Evolutionary conservation across 768 basidiomycete genomes (phyloP).

Genomic region (Steccherinum ochraceum): DNA sequence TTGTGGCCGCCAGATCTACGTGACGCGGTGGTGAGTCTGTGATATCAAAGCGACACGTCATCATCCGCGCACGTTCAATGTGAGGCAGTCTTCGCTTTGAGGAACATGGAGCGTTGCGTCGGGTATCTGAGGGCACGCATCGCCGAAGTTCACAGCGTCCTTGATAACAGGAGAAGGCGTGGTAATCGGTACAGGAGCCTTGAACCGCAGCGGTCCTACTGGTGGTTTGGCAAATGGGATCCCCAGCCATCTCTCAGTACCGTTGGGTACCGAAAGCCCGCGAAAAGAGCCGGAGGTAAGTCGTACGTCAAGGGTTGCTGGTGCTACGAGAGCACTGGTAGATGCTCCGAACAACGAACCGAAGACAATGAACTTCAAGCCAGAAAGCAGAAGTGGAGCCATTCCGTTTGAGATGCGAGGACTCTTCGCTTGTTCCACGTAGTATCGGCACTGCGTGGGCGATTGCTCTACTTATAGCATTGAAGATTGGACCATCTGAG

Average conservation of each 20-base stretch:
- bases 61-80: constrained; percentile 46
- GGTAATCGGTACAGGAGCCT: constrained; percentile 41
- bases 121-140: constrained; percentile 49
- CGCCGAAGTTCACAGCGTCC: constrained; percentile 43
- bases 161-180: constrained; percentile 24
- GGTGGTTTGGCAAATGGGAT: constrained; percentile 57
- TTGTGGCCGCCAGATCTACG: constrained; percentile 27
- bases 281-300: constrained; percentile 41
- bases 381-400: not conserved
- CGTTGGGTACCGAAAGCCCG: constrained; percentile 35
- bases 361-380: not conserved
- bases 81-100: constrained; percentile 48
- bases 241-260: constrained; percentile 52
- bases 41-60: too few relatives aligned
- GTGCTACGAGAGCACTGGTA: not conserved
- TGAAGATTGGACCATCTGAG: not conserved
- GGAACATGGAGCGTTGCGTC: constrained; percentile 32
- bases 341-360: not conserved
- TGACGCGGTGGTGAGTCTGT: too few relatives aligned
- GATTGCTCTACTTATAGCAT: not conserved
- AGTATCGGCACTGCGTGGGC: not conserved
- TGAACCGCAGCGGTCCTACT: constrained; percentile 49
- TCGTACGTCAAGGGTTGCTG: constrained; percentile 28
- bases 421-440: not conserved
- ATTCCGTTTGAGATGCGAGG: not conserved